Evolutionary conservation across 192 early-diverging fungal genomes (phyloP), one percentile per base, ranked within the genome.

Genomic region (Umbelopsis sp.): DNA sequence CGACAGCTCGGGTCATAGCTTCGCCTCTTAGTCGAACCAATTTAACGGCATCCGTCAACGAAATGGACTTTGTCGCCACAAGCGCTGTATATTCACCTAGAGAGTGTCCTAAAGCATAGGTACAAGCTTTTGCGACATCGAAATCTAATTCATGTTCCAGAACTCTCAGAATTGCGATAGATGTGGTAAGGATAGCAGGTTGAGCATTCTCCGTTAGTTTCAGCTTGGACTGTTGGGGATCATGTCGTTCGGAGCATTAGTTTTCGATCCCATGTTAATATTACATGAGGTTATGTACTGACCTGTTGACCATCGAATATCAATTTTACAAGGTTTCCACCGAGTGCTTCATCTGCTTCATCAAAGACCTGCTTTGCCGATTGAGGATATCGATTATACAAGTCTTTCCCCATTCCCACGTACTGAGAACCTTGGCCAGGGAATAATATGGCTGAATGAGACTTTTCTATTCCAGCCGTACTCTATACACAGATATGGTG

Each of bases 401-500:
- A 80, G 81, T 97, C 97, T 73, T 82, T 83, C 10, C 94, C 95
- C 97, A 98, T 98, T 53, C 97, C 94, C 75, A 93, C 85, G 82
- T 87, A 93, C 77, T 94, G 92, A 11, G 92, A 90, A 47, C 92
- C 92, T 77, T 94, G 92, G 16, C 92, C 92, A 84, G 56, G 56
- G 56, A 62, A 62, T 1, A 62, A 31, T 62, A 62, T 62, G 26
- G 56, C 56, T 31, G 56, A 62, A 31, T 62, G 56, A 14, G 56
- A 62, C 56, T 62, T 62, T 62, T 62, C 56, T 29, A 62, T 62
- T 29, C 56, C 56, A 62, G 56, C 56, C 14, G 56, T 62, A 62
- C 56, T 62, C 56, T 62, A n/a, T 5, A 34, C 16, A 5, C 2
- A 36, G 16, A 31, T 17, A 17, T 4, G n/a, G 9, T 31, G 9